A percentile compares a stretch with the other conserved stretches of the same genome.
These are phyloP conservation scores for Magnaporthiopsis poae DNA, from an alignment of 2,329 filamentous ascomycete genomes.

Conservation along the genomic window DNA sequence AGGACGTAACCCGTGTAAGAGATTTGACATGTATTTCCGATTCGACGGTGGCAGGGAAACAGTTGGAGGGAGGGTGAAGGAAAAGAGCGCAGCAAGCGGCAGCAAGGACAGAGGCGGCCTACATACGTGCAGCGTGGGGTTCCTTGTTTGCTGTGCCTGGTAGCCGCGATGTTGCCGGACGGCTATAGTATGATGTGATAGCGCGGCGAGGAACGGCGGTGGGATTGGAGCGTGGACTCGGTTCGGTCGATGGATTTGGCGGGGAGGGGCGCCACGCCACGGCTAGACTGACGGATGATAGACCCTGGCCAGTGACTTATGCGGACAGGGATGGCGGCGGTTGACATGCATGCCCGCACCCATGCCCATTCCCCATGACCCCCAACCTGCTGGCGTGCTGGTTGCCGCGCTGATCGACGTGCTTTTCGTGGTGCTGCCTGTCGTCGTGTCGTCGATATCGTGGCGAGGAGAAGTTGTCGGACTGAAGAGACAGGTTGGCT, in stretches of 20 bases:
- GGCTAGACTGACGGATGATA: background rate
- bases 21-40: no score
- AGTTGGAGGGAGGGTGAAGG: no score
- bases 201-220: background rate
- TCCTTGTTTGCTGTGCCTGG: background rate
- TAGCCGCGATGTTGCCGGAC: background rate
- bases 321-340: background rate
- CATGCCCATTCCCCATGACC: background rate
- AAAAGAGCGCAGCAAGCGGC: background rate
- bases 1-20: no score
- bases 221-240: background rate
- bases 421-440: no score
- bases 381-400: constrained; percentile 1
- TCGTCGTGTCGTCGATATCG: no score
- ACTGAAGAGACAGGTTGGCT: no score
- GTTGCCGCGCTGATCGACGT: no score
- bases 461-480: no score
- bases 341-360: background rate
- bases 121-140: background rate
- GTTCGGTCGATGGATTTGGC: background rate
- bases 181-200: background rate
- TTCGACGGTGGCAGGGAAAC: no score
- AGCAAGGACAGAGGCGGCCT: background rate
- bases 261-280: background rate
- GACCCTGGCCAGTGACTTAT: background rate